Base-by-base conservation (phyloP, 1,284 basidiomycete genomes). In the Rhodotorula sp. region DNA sequence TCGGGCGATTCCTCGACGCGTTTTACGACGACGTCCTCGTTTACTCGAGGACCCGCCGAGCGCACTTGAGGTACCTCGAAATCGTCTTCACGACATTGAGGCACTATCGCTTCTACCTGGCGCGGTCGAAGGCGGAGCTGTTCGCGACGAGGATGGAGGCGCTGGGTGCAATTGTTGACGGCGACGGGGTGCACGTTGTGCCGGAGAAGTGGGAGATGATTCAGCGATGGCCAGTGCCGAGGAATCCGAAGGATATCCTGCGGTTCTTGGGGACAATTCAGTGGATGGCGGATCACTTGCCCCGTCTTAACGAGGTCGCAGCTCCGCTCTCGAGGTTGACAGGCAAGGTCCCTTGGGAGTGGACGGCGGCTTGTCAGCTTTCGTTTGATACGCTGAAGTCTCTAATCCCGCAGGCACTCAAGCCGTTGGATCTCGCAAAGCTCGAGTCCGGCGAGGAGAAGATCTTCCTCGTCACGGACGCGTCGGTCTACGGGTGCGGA, bases 401-500 rank as follows among this genome's bases (percentile, higher is more conserved):
- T 0, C 19, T 70, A 0, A 66, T 70, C 1, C 60, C 68, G 1
- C 1, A 65, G 79, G 76, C 82, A 1, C 65, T 84, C 0, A 52
- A 67, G 27, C 82, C 81, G 0, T 81, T 84, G 11, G 77, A 83
- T 57, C 76, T 77, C 0, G 47, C 57, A 1, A 67, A 55, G 2
- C 53, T 70, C 30, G 57, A 62, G 19, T 19, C 22, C 0, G 64
- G 68, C 13, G 53, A 67, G 0, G 79, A 82, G 53, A 77, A 80
- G 0, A 83, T 84, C 7, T 84, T 82, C 81, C 59, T 84, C 0
- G 81, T 84, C 4, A 82, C 81, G 59, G 81, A 85, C 55, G 81
- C 82, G 0, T 84, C 81, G 0, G 75, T 79, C 0, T 76, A 78
- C 2, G 81, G 83, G 0, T 70, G 83, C 0, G 81, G 83, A 0